Conservation (phyloP, 768 basidiomycete genomes). For the Rubroboletus satanas region DNA sequence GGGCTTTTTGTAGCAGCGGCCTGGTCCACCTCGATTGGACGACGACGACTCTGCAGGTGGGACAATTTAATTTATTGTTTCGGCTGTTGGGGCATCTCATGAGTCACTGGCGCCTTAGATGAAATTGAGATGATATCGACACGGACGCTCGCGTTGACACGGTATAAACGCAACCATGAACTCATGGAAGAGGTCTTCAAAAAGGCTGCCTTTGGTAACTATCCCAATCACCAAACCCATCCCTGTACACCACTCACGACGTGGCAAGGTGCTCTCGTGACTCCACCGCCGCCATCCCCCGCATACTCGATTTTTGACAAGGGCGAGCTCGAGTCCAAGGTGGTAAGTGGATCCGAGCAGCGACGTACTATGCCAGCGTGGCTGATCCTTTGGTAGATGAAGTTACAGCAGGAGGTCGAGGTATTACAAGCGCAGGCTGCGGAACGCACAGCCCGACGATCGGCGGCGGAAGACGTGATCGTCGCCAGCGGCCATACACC, state of each 20-base stretch:
- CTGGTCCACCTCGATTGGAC: conserved; percentile 35
- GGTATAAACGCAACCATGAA: conserved; percentile 79
- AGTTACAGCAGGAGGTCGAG: conserved; percentile 57
- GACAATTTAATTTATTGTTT: neutral
- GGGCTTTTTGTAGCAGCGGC: conserved; percentile 23
- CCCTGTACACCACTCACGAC: neutral
- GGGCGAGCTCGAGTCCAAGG: conserved; percentile 52
- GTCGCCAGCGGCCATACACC: conserved; percentile 30
- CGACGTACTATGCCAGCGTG: neutral
- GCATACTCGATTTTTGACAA: conserved; percentile 63
- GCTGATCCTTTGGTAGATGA: conserved; percentile 38
- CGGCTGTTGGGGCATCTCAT: neutral
- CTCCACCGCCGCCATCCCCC: conserved; percentile 38
- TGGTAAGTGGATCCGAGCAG: conserved; percentile 36
- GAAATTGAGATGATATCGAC: conserved; percentile 71
- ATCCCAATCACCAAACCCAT: neutral
- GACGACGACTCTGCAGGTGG: conserved; percentile 68
- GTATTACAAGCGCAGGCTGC: conserved; percentile 48
- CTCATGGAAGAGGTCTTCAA: conserved; percentile 81
- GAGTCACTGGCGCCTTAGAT: conserved; percentile 33
- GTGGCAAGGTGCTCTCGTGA: conserved; percentile 42
- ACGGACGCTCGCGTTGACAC: conserved; percentile 62
- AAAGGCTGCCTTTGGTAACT: conserved; percentile 59
- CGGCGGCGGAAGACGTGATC: conserved; percentile 27
- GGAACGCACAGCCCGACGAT: conserved; percentile 37